Conservation (phyloP, 371 early-diverging fungal genomes). For the Mucor saturninus region DNA sequence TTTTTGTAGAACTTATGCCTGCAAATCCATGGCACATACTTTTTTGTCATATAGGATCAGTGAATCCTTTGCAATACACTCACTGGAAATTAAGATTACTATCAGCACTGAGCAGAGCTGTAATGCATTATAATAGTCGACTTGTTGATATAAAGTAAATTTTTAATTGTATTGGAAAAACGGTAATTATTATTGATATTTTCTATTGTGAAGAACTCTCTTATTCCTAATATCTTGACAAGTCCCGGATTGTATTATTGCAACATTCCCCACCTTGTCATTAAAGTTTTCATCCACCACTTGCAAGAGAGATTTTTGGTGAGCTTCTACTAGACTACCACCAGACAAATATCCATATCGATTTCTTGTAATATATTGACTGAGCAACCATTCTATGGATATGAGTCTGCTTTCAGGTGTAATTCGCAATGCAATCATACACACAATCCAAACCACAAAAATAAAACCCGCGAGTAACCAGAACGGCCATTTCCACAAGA, state of each 20-base stretch:
- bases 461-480: background rate
- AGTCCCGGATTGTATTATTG: background rate
- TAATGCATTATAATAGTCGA: too few species aligned
- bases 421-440: background rate
- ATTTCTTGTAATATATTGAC: background rate
- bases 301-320: background rate
- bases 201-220: too few species aligned
- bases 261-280: background rate
- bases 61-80: too few species aligned
- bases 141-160: too few species aligned
- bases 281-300: background rate
- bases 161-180: too few species aligned
- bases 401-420: constrained; percentile 1
- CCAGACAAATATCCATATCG: background rate
- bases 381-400: background rate
- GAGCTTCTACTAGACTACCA: background rate
- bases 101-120: too few species aligned
- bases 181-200: too few species aligned
- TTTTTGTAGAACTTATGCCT: too few species aligned
- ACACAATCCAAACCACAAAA: background rate
- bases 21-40: too few species aligned
- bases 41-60: too few species aligned
- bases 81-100: too few species aligned
- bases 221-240: too few species aligned
- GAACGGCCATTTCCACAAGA: background rate